phyloP scores from a whole-genome alignment of 768 basidiomycete genomes.

The Russula lepida region DNA sequence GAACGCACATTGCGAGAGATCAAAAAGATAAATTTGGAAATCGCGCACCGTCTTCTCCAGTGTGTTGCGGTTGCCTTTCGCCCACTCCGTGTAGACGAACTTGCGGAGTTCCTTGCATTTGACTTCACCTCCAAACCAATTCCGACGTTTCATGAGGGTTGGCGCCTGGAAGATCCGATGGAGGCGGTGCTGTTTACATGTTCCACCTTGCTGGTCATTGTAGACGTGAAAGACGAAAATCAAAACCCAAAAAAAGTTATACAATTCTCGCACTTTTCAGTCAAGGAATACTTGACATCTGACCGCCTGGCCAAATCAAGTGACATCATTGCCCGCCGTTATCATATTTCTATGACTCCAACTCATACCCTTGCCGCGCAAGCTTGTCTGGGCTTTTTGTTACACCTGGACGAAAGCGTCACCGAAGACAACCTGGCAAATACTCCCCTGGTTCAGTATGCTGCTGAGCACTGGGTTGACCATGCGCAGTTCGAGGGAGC shows the following conservation, averaged over 20 bases:
- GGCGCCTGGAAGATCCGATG: background rate
- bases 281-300: constrained; percentile 1
- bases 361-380: background rate
- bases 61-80: background rate
- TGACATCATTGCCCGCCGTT: background rate
- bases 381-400: background rate
- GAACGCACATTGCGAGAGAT: background rate
- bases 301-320: background rate
- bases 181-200: background rate
- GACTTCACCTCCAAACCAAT: background rate
- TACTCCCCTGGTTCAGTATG: background rate
- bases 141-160: background rate
- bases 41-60: background rate
- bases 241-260: background rate
- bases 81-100: background rate
- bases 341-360: background rate
- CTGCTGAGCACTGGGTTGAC: background rate
- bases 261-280: background rate
- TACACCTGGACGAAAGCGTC: background rate
- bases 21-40: background rate
- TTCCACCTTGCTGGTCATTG: background rate
- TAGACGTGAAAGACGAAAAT: background rate
- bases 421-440: background rate
- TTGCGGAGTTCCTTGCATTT: background rate
- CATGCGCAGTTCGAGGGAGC: background rate